Evolutionary conservation across 2,329 filamentous ascomycete species (phyloP).

Genomic region (Polychaeton citri): DNA sequence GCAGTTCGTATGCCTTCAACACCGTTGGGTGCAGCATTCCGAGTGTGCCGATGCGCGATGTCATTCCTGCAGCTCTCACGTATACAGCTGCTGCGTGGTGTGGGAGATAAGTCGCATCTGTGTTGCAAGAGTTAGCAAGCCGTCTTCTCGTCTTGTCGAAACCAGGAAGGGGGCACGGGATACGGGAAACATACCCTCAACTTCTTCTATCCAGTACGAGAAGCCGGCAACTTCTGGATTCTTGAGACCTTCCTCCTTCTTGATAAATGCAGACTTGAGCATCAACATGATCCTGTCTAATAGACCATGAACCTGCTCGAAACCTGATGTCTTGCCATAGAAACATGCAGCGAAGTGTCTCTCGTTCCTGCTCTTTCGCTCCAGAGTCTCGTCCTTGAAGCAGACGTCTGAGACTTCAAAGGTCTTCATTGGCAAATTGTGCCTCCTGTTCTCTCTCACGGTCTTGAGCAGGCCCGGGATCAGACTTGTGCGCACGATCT

Average conservation of each 20-base stretch:
- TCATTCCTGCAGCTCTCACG: conserved; percentile 54
- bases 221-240: conserved; percentile 33
- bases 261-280: conserved; percentile 72
- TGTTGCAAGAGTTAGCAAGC: conserved; percentile 1
- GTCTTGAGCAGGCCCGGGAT: conserved; percentile 86
- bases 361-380: conserved; percentile 85
- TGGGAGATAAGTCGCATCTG: conserved; percentile 76
- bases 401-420: conserved; percentile 86
- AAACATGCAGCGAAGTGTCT: conserved; percentile 91
- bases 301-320: conserved; percentile 89
- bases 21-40: conserved; percentile 90
- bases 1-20: conserved; percentile 84
- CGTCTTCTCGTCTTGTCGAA: too few relatives aligned
- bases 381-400: conserved; percentile 69
- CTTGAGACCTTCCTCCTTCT: conserved; percentile 54
- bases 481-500: conserved; percentile 77
- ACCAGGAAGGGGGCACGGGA: background rate
- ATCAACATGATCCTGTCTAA: conserved; percentile 86
- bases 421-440: conserved; percentile 78
- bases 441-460: conserved; percentile 82
- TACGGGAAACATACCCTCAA: conserved; percentile 46
- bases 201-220: conserved; percentile 82
- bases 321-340: conserved; percentile 88
- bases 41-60: conserved; percentile 73
- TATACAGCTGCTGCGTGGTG: conserved; percentile 81